Percentiles rank a stretch among this genome's conserved stretches.
Conservation (phyloP, 331 rosid genomes). For the Quercus lobata region DNA sequence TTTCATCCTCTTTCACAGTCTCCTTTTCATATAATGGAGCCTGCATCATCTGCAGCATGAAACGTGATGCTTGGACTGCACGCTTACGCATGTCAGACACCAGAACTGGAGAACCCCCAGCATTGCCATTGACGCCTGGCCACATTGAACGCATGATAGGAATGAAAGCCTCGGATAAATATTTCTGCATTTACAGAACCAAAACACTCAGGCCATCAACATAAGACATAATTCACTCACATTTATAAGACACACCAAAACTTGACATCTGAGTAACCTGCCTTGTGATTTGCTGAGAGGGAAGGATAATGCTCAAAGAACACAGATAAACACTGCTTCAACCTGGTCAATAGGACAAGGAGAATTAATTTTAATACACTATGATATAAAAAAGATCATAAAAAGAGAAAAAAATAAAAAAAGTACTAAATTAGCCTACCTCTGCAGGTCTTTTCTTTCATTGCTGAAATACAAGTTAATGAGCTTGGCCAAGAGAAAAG, state of each 20-base stretch:
- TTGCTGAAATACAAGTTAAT: conserved; percentile 60
- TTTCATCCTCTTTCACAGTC: conserved; percentile 43
- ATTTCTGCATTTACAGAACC: conserved; percentile 48
- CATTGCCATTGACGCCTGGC: conserved; percentile 80
- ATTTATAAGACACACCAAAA: background rate
- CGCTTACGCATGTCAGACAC: conserved; percentile 85
- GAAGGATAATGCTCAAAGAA: conserved; percentile 93
- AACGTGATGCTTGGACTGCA: conserved; percentile 90
- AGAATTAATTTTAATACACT: conserved; percentile 5
- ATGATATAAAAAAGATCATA: background rate
- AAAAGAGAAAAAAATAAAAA: background rate
- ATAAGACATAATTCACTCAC: background rate
- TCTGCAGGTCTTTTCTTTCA: conserved; percentile 48
- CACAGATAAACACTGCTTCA: conserved; percentile 87
- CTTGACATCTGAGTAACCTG: conserved; percentile 20
- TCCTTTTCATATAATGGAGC: conserved; percentile 57
- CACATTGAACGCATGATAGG: conserved; percentile 86
- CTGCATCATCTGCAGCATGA: conserved; percentile 95
- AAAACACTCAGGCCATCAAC: conserved; percentile 8
- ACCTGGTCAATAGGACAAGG: conserved; percentile 37
- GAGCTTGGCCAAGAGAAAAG: conserved; percentile 68
- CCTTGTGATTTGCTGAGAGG: conserved; percentile 77
- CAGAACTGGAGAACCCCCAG: conserved; percentile 49
- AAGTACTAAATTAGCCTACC: conserved; percentile 35
- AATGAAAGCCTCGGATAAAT: conserved; percentile 73